Conservation (phyloP, 306 rosid genomes). For the Malus sylvestris region DNA sequence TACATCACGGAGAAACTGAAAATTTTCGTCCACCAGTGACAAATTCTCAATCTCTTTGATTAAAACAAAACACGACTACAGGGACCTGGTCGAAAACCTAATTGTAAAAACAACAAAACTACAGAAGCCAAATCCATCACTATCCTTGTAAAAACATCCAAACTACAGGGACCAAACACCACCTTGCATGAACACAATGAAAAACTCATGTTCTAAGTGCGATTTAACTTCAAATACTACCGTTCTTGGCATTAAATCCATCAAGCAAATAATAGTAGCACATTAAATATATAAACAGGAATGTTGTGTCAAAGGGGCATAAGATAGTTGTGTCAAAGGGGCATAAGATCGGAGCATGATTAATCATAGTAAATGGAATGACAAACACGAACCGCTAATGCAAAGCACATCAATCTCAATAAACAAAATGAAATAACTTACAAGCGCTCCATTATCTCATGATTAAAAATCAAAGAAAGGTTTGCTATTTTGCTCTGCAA, state of each 20-base stretch:
- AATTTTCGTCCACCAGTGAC: neutral
- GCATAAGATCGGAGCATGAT: neutral
- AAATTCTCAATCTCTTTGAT: neutral
- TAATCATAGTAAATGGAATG: neutral
- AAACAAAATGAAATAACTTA: constrained; percentile 20
- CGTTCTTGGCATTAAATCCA: neutral
- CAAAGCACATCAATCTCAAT: constrained; percentile 1
- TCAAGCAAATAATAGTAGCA: neutral
- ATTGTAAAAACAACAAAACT: neutral
- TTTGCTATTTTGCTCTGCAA: constrained; percentile 15
- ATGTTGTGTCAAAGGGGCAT: neutral
- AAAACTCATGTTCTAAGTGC: neutral
- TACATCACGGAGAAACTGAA: neutral
- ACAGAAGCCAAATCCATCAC: neutral
- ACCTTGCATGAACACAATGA: neutral
- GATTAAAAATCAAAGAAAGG: constrained; percentile 26
- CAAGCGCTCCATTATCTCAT: constrained; percentile 34
- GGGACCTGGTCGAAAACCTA: neutral
- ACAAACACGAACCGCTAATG: constrained; percentile 5
- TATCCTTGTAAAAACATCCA: neutral
- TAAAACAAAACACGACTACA: neutral
- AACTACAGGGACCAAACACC: neutral
- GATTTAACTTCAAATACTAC: neutral
- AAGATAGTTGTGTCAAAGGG: neutral
- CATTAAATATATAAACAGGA: neutral